Conservation (phyloP, 2,329 filamentous ascomycete genomes). For the Pseudogymnoascus sp. region DNA sequence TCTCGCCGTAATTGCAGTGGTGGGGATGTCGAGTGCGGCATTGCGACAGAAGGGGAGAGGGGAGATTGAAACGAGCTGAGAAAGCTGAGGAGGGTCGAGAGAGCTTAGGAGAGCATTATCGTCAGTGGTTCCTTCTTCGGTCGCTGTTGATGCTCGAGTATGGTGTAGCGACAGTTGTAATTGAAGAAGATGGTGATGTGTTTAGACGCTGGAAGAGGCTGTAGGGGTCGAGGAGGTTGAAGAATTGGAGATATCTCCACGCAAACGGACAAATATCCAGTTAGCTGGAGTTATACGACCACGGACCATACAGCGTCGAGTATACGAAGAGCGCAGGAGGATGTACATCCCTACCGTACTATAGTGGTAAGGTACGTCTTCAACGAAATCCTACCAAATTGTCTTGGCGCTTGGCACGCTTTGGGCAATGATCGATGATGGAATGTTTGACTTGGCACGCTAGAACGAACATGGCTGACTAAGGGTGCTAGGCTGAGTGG, state of each 20-base stretch:
- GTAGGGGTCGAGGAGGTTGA: not conserved
- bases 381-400: too few relatives aligned
- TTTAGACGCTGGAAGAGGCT: not conserved
- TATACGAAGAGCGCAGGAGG: not conserved
- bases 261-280: slow-evolving; percentile 8
- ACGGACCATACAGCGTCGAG: not conserved
- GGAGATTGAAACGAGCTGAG: not conserved
- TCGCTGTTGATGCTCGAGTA: not conserved
- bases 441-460: slow-evolving; percentile 8
- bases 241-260: not conserved
- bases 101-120: slow-evolving; percentile 2
- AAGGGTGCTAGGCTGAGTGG: not conserved
- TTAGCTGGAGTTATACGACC: slow-evolving; percentile 4
- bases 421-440: not conserved
- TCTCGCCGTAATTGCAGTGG: not conserved
- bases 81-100: not conserved
- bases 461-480: not conserved
- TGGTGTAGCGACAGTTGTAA: not conserved
- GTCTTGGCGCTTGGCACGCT: not conserved
- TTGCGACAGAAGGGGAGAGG: not conserved
- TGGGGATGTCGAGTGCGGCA: slow-evolving; percentile 6
- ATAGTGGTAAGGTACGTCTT: too few relatives aligned
- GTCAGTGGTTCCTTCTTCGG: not conserved
- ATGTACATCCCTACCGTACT: not conserved
- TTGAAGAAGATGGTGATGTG: not conserved